Evolutionary conservation across 2,329 filamentous ascomycete species (phyloP).

Genomic region (Pyrenochaeta sp.): DNA sequence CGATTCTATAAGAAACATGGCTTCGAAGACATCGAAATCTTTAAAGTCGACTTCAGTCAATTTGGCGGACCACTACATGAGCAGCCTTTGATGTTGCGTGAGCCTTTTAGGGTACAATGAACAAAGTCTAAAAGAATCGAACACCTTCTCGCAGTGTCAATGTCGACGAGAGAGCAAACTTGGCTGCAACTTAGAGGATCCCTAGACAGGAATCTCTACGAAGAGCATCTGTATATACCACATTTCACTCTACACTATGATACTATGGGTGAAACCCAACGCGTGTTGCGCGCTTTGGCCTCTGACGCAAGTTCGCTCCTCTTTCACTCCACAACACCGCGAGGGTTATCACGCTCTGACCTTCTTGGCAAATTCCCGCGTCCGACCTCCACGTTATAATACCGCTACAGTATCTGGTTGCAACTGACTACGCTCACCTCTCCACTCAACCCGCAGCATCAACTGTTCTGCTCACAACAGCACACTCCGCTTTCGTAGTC

Average conservation of each 20-base stretch:
- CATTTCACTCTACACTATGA: too few relatives aligned
- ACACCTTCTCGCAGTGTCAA: not conserved
- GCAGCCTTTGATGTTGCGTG: constrained; percentile 38
- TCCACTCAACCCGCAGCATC: not conserved
- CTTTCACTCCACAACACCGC: not conserved
- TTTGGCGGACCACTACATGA: constrained; percentile 22
- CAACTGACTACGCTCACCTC: not conserved
- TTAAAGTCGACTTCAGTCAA: constrained; percentile 24
- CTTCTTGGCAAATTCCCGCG: too few relatives aligned
- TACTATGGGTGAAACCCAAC: not conserved
- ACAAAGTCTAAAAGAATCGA: not conserved
- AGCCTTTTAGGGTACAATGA: constrained; percentile 5
- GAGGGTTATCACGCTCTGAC: too few relatives aligned
- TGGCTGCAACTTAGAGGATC: too few relatives aligned
- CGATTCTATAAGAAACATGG: constrained; percentile 35
- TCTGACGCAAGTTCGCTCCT: not conserved
- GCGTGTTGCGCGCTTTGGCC: too few relatives aligned
- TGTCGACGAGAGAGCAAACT: too few relatives aligned
- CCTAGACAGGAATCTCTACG: too few relatives aligned
- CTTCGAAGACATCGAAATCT: constrained; percentile 30
- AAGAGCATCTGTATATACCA: too few relatives aligned
- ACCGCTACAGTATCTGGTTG: not conserved
- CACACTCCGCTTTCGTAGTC: not conserved
- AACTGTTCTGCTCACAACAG: not conserved
- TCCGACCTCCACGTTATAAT: too few relatives aligned